These are phyloP conservation scores for Clavaria fumosa DNA, from an alignment of 768 basidiomycete genomes.

Conservation along the genomic window DNA sequence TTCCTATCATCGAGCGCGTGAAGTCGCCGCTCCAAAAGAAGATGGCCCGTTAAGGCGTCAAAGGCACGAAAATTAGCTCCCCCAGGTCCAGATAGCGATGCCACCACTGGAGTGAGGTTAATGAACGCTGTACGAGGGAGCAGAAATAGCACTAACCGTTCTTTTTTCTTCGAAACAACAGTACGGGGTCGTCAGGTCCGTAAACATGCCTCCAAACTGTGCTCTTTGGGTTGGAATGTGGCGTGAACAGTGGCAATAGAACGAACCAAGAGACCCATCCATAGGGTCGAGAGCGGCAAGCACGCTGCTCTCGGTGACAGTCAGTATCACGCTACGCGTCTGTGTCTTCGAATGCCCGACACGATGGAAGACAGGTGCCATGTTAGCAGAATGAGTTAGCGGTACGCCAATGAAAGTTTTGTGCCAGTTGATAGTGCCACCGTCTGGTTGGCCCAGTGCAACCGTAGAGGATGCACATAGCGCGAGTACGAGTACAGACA, in stretches of 20 bases:
- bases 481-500: conserved; percentile 11
- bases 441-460: conserved; percentile 59
- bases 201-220: conserved; percentile 73
- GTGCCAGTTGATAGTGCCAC: conserved; percentile 82
- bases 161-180: conserved; percentile 41
- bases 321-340: conserved; percentile 37
- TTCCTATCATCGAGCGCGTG: conserved; percentile 29
- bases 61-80: conserved; percentile 57
- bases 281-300: conserved; percentile 54
- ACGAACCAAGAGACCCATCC: conserved; percentile 59
- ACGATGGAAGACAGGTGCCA: conserved; percentile 45
- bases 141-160: conserved; percentile 31
- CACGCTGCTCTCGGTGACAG: conserved; percentile 61
- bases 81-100: conserved; percentile 60
- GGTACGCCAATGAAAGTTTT: conserved; percentile 63
- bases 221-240: neutral
- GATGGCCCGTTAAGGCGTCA: conserved; percentile 43
- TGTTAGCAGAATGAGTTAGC: conserved; percentile 29
- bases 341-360: conserved; percentile 14
- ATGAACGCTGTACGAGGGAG: neutral
- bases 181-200: conserved; percentile 51
- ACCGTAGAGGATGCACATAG: conserved; percentile 12
- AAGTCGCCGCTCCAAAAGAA: conserved; percentile 50
- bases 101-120: conserved; percentile 32
- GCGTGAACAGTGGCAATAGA: neutral